Base-by-base conservation (phyloP, 2,329 filamentous ascomycete genomes). In the Ambrosiella xylebori region DNA sequence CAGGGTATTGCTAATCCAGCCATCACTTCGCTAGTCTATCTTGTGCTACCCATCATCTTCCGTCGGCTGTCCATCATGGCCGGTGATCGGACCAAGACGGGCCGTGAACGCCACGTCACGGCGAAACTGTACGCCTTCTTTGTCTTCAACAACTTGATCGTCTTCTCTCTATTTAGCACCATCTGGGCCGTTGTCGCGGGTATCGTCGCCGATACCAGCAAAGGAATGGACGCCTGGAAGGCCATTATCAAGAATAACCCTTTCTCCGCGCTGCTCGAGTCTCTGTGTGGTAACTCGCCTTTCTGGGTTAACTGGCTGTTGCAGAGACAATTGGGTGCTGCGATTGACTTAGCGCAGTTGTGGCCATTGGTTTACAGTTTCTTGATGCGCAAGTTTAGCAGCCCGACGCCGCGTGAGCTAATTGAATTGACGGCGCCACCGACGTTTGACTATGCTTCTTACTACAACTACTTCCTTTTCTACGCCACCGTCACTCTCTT, bases 391-490 rank as follows among this genome's bases (percentile, higher is more conserved):
- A 91, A 84, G 58, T 93, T 96, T 65, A 79, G 87, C 35, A 85
- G 81, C 61, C 91, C 91, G 2, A 97, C 93, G 1, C 93, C 93
- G 4, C 79, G 93, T 64, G 85, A 95, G 68, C 75, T 93, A 64
- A 97, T 97, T 64, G 88, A 95, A 68, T 80, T 93, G 66, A 95
- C 90, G 0, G 93, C 93, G 2, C 93, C 93, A 1, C 90, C 88
- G 1, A 76, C 87, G 0, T 96, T 98, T 68, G 90, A 97, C 64
- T 97, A 96, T 66, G 88, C 93, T 60, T 88, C 82, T 64, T 97
- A 97, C 72, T 98, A 96, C 77, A 97, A 96, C 70, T 97, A 95
- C 69, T 96, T 96, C 70, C 75, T 97, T 37, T 98, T 88, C 71
- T 98, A 97, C 72, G 77, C 86, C 27, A 96, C 91, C 0, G 86